Conservation (phyloP, 164 flowering plant genomes). For the Kalanchoe fedtschenkoi region DNA sequence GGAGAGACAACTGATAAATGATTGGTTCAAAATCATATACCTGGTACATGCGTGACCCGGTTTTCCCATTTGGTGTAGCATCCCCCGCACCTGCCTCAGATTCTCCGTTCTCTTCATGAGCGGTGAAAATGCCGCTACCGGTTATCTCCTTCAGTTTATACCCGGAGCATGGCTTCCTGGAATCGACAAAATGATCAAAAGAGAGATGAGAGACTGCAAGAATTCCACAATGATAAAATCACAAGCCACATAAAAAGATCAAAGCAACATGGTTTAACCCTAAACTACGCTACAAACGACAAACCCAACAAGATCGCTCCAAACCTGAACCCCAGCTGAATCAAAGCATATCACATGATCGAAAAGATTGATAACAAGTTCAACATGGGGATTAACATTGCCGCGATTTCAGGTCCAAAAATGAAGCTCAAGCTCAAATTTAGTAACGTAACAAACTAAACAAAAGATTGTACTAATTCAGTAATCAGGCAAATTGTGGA, state of each 20-base stretch:
- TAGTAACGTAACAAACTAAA: too few species aligned
- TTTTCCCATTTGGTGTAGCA: slow-evolving; percentile 37
- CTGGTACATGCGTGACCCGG: slow-evolving; percentile 82
- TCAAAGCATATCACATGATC: too few species aligned
- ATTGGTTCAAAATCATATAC: slow-evolving; percentile 18
- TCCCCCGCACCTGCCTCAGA: slow-evolving; percentile 38
- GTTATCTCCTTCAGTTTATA: slow-evolving; percentile 85
- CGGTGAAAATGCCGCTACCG: slow-evolving; percentile 81
- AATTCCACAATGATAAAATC: not conserved
- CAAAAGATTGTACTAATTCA: too few species aligned
- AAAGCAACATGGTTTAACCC: not conserved
- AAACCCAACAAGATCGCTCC: too few species aligned
- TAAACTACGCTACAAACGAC: too few species aligned
- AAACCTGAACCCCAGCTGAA: too few species aligned
- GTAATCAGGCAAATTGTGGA: too few species aligned
- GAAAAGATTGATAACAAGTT: too few species aligned
- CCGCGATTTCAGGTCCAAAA: too few species aligned
- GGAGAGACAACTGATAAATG: not conserved
- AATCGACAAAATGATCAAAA: slow-evolving; percentile 7
- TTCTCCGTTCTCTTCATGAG: slow-evolving; percentile 37
- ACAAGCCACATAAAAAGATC: not conserved
- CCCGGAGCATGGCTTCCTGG: slow-evolving; percentile 88
- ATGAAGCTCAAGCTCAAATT: too few species aligned
- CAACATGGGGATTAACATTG: too few species aligned
- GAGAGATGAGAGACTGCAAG: too few species aligned